Percentiles rank a stretch among this genome's conserved stretches.
phyloP scores from a whole-genome alignment of 257 asterid species.

The Ilex asprella region DNA sequence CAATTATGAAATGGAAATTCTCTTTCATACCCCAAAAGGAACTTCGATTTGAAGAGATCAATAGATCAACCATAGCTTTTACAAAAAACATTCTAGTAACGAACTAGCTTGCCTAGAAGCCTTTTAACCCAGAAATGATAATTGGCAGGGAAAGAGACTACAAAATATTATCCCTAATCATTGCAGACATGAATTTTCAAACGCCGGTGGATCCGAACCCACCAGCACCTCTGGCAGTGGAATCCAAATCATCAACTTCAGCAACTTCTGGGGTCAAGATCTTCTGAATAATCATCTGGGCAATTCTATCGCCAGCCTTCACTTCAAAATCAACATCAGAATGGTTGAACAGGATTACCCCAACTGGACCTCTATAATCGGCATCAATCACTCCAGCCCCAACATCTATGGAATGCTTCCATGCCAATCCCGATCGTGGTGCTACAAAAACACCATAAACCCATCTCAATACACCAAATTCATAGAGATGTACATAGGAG shows the following conservation, averaged over 20 bases:
- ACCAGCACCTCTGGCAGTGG: slow-evolving; percentile 32
- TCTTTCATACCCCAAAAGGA: no score
- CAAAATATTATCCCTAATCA: no score
- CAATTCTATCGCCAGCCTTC: slow-evolving; percentile 34
- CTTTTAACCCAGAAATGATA: no score
- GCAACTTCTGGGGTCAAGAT: slow-evolving; percentile 29
- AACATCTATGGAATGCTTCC: slow-evolving; percentile 82
- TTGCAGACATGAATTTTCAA: slow-evolving; percentile 3
- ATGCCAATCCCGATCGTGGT: slow-evolving; percentile 74
- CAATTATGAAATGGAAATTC: no score
- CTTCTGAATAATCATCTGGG: slow-evolving; percentile 34
- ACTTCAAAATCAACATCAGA: slow-evolving; percentile 36
- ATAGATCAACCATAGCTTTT: no score
- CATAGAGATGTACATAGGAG: not conserved
- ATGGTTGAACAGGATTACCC: slow-evolving; percentile 40
- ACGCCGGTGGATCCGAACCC: slow-evolving; percentile 45
- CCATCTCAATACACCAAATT: not conserved
- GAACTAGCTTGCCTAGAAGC: no score
- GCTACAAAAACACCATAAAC: slow-evolving; percentile 23
- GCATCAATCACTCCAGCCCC: slow-evolving; percentile 97
- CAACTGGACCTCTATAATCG: slow-evolving; percentile 46
- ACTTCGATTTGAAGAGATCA: no score
- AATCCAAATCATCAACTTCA: slow-evolving; percentile 34
- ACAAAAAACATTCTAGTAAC: no score
- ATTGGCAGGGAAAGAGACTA: no score